These are phyloP conservation scores for Fusarium oligoseptatum DNA, from an alignment of 2,329 filamentous ascomycete genomes.

Conservation along the genomic window DNA sequence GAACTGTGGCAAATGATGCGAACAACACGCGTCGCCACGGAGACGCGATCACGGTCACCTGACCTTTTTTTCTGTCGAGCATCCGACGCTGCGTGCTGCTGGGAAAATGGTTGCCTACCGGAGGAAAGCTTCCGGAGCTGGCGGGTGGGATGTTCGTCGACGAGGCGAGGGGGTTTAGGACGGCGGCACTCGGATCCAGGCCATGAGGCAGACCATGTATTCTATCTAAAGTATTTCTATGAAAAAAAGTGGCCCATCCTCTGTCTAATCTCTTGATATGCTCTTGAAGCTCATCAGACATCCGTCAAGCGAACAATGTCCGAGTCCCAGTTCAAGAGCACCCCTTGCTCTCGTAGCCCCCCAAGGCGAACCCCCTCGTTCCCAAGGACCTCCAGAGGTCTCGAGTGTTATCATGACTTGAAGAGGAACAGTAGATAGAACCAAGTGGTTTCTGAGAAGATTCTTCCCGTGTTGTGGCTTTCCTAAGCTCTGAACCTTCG, in stretches of 20 bases:
- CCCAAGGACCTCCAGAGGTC: background rate
- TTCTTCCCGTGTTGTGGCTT: background rate
- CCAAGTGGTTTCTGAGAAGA: accelerated
- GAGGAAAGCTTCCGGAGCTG: background rate
- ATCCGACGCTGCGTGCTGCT: background rate
- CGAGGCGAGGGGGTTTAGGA: background rate
- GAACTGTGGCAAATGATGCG: background rate
- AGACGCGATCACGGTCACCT: background rate
- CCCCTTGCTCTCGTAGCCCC: background rate
- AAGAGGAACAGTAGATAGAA: no score
- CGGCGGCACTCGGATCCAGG: background rate
- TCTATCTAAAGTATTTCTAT: background rate
- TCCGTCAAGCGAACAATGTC: background rate
- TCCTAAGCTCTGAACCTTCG: background rate
- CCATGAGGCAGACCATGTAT: background rate
- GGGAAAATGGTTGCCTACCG: background rate
- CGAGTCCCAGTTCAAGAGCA: background rate
- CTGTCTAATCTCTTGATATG: background rate
- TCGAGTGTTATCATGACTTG: background rate
- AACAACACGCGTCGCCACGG: background rate
- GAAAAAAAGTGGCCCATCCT: accelerated
- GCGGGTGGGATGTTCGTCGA: background rate
- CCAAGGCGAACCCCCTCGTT: background rate
- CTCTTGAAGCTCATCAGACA: accelerated
- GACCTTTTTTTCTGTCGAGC: background rate